phyloP scores from a whole-genome alignment of 345 rosid species.

The Eutrema japonicum region DNA sequence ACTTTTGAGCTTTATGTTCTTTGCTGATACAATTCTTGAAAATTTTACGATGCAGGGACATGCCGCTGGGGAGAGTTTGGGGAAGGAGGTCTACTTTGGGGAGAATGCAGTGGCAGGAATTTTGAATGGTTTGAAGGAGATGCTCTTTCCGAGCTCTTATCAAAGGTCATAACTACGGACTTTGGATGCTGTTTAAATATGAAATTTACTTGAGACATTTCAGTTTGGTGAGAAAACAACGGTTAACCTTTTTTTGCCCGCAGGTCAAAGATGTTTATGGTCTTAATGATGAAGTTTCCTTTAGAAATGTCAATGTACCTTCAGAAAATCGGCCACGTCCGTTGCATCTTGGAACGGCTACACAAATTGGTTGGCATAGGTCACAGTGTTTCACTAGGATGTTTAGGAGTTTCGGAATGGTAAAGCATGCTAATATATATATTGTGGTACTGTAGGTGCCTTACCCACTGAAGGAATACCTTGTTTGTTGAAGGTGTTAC shows the following conservation, averaged over 20 bases:
- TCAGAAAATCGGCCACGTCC: conserved; percentile 83
- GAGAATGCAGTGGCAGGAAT: conserved; percentile 75
- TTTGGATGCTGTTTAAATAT: conserved; percentile 15
- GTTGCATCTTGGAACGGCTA: conserved; percentile 89
- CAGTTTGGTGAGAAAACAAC: background rate
- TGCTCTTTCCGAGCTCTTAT: conserved; percentile 65
- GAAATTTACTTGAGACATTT: conserved; percentile 22
- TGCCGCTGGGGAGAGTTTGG: conserved; percentile 99
- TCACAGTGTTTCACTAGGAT: conserved; percentile 2
- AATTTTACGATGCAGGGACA: conserved; percentile 58
- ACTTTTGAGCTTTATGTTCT: background rate
- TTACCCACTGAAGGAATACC: conserved; percentile 97
- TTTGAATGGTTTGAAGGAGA: conserved; percentile 94
- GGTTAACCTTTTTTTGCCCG: background rate
- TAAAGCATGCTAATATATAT: conserved; percentile 23
- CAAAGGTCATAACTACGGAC: conserved; percentile 53
- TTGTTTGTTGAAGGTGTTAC: conserved; percentile 86
- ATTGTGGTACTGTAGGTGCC: conserved; percentile 58
- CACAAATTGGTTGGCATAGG: conserved; percentile 80
- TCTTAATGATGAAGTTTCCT: conserved; percentile 66
- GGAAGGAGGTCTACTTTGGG: conserved; percentile 95
- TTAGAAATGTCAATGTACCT: conserved; percentile 76
- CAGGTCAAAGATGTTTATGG: conserved; percentile 98
- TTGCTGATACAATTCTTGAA: conserved; percentile 9
- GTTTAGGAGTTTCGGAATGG: conserved; percentile 3